A percentile compares a stretch with the other conserved stretches of the same genome.
Conservation (phyloP, 2,329 filamentous ascomycete genomes). For the Lasiodiplodia theobromae region DNA sequence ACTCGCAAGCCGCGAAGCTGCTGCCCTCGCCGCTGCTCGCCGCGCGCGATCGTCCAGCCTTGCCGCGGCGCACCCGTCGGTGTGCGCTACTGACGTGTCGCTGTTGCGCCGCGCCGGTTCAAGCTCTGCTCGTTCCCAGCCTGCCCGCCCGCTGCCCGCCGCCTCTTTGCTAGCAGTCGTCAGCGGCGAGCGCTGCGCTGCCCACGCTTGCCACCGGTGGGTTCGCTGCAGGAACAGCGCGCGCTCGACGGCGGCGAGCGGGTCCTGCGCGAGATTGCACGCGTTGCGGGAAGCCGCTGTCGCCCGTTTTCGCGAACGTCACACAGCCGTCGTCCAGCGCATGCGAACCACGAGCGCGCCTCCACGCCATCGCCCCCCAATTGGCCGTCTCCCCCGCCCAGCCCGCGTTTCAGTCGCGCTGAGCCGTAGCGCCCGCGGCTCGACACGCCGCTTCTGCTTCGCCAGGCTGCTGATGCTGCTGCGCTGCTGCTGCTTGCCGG, state of each 20-base stretch:
- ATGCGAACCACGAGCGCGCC: conserved; percentile 15
- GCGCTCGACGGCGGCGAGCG: background rate
- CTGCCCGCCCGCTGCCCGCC: background rate
- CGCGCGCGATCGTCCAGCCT: background rate
- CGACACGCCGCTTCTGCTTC: conserved; percentile 5
- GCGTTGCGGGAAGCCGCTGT: conserved; percentile 4
- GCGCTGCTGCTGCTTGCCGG: conserved; percentile 16
- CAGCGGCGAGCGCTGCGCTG: background rate
- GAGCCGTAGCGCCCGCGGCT: conserved; percentile 26
- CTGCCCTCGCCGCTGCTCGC: background rate
- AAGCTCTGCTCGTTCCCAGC: conserved; percentile 15
- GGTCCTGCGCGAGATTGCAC: conserved; percentile 20
- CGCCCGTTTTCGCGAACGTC: conserved; percentile 17
- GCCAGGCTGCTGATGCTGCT: background rate
- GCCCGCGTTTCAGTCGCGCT: conserved; percentile 16
- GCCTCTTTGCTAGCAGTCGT: too few relatives aligned
- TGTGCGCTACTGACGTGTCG: conserved; percentile 16
- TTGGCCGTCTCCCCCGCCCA: conserved; percentile 7
- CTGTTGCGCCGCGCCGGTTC: conserved; percentile 14
- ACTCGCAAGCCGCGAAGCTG: background rate
- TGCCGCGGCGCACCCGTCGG: conserved; percentile 7
- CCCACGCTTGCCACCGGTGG: background rate
- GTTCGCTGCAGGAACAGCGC: conserved; percentile 11
- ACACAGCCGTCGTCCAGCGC: conserved; percentile 14
- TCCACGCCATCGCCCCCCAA: background rate